Conservation (phyloP, 2,329 filamentous ascomycete species). For the Aspergillus tamarii region DNA sequence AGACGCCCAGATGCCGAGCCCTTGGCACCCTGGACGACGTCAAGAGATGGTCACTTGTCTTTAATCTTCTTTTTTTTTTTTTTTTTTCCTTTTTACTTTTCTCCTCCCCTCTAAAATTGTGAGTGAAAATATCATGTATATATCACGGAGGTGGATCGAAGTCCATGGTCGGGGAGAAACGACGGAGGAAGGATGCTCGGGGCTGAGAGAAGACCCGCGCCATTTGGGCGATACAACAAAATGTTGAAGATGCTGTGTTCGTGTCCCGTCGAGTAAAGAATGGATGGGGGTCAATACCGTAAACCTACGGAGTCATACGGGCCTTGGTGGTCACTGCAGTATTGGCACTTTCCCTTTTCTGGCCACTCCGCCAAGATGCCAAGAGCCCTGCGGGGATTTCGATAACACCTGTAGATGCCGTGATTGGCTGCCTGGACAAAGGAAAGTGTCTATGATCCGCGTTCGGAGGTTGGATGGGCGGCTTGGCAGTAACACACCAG, state of each 20-base stretch:
- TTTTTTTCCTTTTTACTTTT: not conserved
- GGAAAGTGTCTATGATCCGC: conserved; percentile 21
- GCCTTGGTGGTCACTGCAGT: not conserved
- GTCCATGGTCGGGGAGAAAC: not conserved
- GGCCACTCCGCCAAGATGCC: conserved; percentile 23
- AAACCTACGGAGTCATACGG: not conserved
- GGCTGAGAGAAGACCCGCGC: conserved; percentile 1
- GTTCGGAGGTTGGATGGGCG: conserved; percentile 22
- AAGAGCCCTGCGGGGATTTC: conserved; percentile 24
- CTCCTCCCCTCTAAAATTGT: not conserved
- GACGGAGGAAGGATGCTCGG: not conserved
- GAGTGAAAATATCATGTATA: not conserved
- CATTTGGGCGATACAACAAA: not conserved
- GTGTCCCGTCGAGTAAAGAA: not conserved
- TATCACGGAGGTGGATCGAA: not conserved
- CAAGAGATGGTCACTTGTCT: conserved; percentile 14
- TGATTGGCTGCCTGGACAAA: conserved; percentile 15
- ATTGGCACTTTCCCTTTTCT: not conserved
- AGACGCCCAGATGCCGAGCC: conserved; percentile 38
- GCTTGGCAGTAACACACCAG: conserved; percentile 23
- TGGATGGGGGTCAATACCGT: not conserved
- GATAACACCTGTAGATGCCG: not conserved
- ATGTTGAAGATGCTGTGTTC: not conserved
- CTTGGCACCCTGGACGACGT: conserved; percentile 31
- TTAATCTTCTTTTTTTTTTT: not conserved